phyloP scores from a whole-genome alignment of 345 rosid species.

The Ceriops decandra region DNA sequence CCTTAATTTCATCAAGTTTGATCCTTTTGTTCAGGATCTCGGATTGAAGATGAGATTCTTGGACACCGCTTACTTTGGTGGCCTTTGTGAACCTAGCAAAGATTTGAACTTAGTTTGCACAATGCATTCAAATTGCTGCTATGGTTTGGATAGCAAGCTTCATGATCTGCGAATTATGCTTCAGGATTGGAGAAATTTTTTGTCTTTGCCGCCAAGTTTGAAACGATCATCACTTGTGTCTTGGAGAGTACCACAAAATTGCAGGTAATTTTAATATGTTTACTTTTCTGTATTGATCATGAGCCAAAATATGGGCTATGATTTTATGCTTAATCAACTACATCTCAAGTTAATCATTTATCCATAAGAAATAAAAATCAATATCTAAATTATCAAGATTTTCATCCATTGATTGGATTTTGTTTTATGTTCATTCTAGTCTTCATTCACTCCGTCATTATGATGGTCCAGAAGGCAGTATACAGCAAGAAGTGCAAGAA shows the following conservation, averaged over 20 bases:
- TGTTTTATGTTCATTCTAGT: no score
- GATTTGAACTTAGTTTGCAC: conserved; percentile 71
- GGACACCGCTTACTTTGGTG: conserved; percentile 71
- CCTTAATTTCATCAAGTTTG: conserved; percentile 57
- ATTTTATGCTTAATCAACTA: no score
- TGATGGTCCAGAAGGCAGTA: no score
- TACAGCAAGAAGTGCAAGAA: no score
- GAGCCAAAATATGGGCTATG: no score
- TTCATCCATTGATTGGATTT: no score
- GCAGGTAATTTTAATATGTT: conserved; percentile 47
- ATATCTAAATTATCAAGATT: no score
- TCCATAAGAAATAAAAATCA: no score
- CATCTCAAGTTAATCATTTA: no score
- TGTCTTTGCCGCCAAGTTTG: conserved; percentile 51
- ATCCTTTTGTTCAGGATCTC: conserved; percentile 39
- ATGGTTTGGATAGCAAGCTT: conserved; percentile 71
- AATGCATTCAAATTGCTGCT: conserved; percentile 89
- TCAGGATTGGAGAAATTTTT: conserved; percentile 64
- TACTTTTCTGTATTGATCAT: no score
- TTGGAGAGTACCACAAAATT: conserved; percentile 78
- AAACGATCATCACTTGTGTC: conserved; percentile 38
- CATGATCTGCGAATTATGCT: conserved; percentile 74
- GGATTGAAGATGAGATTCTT: conserved; percentile 66
- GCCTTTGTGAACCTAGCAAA: conserved; percentile 79
- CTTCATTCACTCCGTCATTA: no score